Evolutionary conservation across 768 basidiomycete genomes (phyloP), one percentile per base, ranked within the genome.

Genomic region (Tubosaeta brunneosetosa): DNA sequence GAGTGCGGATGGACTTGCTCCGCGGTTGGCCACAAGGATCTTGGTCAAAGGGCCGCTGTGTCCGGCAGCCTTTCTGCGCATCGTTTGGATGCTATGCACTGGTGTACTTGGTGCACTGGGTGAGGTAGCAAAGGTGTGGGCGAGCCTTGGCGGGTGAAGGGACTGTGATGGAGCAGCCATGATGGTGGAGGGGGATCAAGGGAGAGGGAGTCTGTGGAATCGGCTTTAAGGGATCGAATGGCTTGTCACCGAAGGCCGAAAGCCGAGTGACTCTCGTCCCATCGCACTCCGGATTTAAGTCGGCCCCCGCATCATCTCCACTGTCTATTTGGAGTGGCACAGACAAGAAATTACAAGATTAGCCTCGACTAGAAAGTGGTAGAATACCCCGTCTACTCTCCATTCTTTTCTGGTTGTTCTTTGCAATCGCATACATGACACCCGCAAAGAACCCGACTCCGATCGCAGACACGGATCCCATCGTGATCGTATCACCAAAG

Each of bases 11-110:
- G 26, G 22, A 70, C 88, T 49, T 76, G 91, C 93, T 62, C 91
- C 91, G 56, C 91, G 86, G 71, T 94, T 94, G 47, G 91, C 91
- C 58, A 94, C 91, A 17, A 94, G 79, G 66, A 93, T 90, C 77
- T 94, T 94, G 43, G 92, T 92, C 56, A 94, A 73, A 4, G 91
- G 91, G 9, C 91, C 91, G 49, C 84, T 80, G 64, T 93, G 91
- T n/a, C 91, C 91, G 4, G 91, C 91, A 19, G 88, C 80, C 75
- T 91, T 94, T 61, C 91, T 79, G 57, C 91, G 81, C 87, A 94
- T 91, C 26, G 90, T 88, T 70, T 91, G 86, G 60, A 93, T 93
- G 53, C 85, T 91, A 68, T 93, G 91, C 54, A 93, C 87, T 4
- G 91, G 91, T 1, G 91, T 93, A 57, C 89, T 80, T 1, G 90